Conservation (phyloP, 768 basidiomycete genomes). For the Kwoniella bestiolae region DNA sequence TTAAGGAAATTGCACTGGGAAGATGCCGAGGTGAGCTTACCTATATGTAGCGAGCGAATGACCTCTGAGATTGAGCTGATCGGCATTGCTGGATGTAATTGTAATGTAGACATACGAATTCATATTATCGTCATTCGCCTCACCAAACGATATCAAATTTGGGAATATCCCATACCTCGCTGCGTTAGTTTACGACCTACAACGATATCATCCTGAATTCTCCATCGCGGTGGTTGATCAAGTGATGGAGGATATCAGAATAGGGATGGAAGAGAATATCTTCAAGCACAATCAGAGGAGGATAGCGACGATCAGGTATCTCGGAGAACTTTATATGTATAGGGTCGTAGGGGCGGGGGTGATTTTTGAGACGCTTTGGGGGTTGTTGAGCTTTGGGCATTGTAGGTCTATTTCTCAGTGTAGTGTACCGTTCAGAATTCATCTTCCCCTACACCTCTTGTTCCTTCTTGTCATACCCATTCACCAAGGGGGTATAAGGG, state of each 20-base stretch:
- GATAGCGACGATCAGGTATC: conserved; percentile 87
- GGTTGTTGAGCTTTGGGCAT: conserved; percentile 91
- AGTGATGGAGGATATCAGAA: conserved; percentile 86
- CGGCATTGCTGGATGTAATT: too few species aligned
- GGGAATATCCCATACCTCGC: conserved; percentile 85
- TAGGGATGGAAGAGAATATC: conserved; percentile 89
- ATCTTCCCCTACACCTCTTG: too few species aligned
- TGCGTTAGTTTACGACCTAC: conserved; percentile 92
- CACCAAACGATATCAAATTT: conserved; percentile 97
- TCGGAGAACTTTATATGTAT: conserved; percentile 97
- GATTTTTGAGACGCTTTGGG: conserved; percentile 93
- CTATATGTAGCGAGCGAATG: too few species aligned
- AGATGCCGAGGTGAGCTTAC: conserved; percentile 61
- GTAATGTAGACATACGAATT: conserved; percentile 63
- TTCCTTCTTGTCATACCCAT: too few species aligned
- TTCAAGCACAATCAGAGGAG: conserved; percentile 95
- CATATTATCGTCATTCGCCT: conserved; percentile 89
- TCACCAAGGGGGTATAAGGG: too few species aligned
- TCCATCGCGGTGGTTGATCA: conserved; percentile 88
- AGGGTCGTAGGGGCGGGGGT: conserved; percentile 84
- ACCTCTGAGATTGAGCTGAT: too few species aligned
- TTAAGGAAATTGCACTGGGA: conserved; percentile 96
- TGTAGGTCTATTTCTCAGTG: conserved; percentile 65
- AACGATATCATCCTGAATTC: conserved; percentile 89
- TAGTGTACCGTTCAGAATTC: too few species aligned